Percentiles rank a stretch among this genome's conserved stretches.
Evolutionary conservation across 176 grass and related monocot species (phyloP).

Genomic region (Eragrostis nindensis): DNA sequence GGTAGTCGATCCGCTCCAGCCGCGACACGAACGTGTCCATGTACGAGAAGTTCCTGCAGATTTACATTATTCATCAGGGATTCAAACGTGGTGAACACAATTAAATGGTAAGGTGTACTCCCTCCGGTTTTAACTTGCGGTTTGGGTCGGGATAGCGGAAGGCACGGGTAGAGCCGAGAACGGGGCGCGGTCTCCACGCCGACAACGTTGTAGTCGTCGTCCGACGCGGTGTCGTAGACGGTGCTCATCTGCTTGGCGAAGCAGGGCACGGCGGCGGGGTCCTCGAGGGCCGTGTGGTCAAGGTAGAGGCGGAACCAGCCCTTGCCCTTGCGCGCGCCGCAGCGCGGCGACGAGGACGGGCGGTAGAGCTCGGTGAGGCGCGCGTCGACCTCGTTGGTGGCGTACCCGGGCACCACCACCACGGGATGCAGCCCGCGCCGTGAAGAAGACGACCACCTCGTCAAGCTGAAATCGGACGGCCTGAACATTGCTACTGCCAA

Average conservation of each 20-base stretch:
- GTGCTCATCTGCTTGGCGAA: slow-evolving; percentile 51
- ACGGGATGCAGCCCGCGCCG: slow-evolving; percentile 11
- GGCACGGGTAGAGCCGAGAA: slow-evolving; percentile 37
- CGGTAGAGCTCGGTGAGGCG: slow-evolving; percentile 54
- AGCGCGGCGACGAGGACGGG: slow-evolving; percentile 45
- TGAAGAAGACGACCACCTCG: too few relatives aligned
- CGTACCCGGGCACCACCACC: slow-evolving; percentile 59
- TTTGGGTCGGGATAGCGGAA: slow-evolving; percentile 44
- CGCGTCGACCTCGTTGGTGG: slow-evolving; percentile 64
- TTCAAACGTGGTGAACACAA: too few relatives aligned
- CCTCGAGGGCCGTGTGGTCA: slow-evolving; percentile 34
- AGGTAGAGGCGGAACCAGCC: slow-evolving; percentile 63
- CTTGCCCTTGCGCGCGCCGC: not conserved
- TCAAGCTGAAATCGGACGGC: too few relatives aligned
- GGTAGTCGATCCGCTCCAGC: slow-evolving; percentile 47
- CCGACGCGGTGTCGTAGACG: slow-evolving; percentile 34
- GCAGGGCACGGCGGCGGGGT: slow-evolving; percentile 29
- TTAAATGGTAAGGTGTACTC: too few relatives aligned
- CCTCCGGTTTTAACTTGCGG: too few relatives aligned
- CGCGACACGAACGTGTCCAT: slow-evolving; percentile 44
- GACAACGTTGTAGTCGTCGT: slow-evolving; percentile 50
- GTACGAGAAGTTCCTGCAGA: slow-evolving; percentile 18
- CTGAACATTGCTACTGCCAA: too few relatives aligned
- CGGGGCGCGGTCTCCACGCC: slow-evolving; percentile 59
- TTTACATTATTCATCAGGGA: too few relatives aligned